Evolutionary conservation across 164 flowering plant species (phyloP).

Genomic region (Santalum album): DNA sequence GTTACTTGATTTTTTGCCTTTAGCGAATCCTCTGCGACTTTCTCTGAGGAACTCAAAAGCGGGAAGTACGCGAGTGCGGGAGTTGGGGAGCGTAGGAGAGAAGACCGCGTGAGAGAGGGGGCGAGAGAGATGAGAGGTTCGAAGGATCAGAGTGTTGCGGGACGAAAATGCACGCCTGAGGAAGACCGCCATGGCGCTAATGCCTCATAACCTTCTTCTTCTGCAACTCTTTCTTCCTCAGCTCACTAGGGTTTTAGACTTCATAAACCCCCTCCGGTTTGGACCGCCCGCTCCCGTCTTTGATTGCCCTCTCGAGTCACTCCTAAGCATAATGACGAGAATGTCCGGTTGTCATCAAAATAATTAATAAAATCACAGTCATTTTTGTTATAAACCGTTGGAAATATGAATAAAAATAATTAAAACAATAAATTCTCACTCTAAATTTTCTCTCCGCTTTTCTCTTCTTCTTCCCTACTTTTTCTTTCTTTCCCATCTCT

Average conservation of each 20-base stretch:
- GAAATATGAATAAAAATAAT: no score
- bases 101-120: slow-evolving; percentile 16
- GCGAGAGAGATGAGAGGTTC: slow-evolving; percentile 19
- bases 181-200: slow-evolving; percentile 26
- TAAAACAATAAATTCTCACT: no score
- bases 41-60: slow-evolving; percentile 21
- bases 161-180: slow-evolving; percentile 27
- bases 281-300: no score
- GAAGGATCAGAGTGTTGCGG: slow-evolving; percentile 21
- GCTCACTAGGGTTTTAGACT: neutral
- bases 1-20: slow-evolving; percentile 56
- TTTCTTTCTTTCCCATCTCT: no score
- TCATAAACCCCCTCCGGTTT: neutral
- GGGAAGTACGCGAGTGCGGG: slow-evolving; percentile 6
- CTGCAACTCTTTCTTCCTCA: neutral
- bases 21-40: slow-evolving; percentile 53
- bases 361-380: no score
- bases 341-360: no score
- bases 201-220: slow-evolving; percentile 1
- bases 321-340: no score
- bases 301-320: no score
- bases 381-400: no score
- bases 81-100: slow-evolving; percentile 9
- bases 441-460: no score
- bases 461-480: no score